Percentiles rank a stretch among this genome's conserved stretches.
Evolutionary conservation across 1,284 basidiomycete genomes (phyloP).

Genomic region (Heliocybe sulcata): DNA sequence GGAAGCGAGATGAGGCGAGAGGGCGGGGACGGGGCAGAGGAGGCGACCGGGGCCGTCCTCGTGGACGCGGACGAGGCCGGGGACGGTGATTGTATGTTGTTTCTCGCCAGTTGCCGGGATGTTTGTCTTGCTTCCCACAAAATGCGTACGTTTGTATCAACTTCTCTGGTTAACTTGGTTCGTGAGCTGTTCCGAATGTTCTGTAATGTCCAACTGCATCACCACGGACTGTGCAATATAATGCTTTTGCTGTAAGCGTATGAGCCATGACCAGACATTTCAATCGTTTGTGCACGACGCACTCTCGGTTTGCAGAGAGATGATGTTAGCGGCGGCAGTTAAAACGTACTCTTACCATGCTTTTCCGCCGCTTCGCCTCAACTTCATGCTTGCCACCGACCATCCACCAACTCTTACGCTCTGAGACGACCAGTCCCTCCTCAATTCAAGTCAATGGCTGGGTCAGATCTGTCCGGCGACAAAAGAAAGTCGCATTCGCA

Average conservation of each 20-base stretch:
- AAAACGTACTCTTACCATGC: not conserved
- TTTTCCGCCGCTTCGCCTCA: constrained; percentile 18
- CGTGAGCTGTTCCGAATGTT: not conserved
- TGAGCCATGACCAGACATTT: too few species aligned
- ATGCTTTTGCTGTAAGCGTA: not conserved
- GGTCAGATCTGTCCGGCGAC: constrained; percentile 77
- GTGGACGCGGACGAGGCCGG: constrained; percentile 40
- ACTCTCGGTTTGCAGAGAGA: too few species aligned
- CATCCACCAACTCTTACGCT: constrained; percentile 47
- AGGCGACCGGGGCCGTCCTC: constrained; percentile 34
- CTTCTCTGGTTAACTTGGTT: not conserved
- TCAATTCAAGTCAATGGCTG: constrained; percentile 58
- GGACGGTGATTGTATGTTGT: constrained; percentile 25
- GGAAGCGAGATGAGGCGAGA: constrained; percentile 70
- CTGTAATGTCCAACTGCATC: not conserved
- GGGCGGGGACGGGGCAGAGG: constrained; percentile 56
- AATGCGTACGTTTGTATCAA: not conserved
- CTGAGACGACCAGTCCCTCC: constrained; percentile 10
- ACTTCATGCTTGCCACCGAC: constrained; percentile 36
- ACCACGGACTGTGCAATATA: not conserved
- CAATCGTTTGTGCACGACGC: too few species aligned
- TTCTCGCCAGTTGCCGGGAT: too few species aligned
- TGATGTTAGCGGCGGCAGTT: too few species aligned
- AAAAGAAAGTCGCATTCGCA: constrained; percentile 84
- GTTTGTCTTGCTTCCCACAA: not conserved